Evolutionary conservation across 495 filamentous ascomycete species (phyloP).

Genomic region (Chaetomidium leptoderma): DNA sequence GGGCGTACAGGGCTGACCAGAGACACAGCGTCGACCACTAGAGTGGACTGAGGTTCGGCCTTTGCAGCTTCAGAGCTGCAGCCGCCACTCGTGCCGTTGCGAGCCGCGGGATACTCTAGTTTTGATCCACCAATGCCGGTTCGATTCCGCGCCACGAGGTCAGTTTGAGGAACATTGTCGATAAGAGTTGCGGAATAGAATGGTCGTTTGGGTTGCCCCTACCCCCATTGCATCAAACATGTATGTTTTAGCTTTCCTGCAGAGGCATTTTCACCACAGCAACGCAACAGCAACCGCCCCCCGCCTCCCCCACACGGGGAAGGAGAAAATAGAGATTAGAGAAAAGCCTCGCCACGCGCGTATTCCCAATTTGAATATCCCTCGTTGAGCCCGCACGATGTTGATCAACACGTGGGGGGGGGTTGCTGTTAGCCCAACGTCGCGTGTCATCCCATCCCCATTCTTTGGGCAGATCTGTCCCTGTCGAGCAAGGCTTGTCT

Average conservation of each 20-base stretch:
- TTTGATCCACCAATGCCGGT: conserved; percentile 16
- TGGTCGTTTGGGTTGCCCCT: not conserved
- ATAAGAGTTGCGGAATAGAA: no score
- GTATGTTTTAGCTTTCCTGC: conserved; percentile 12
- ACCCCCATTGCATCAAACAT: not conserved
- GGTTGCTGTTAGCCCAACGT: not conserved
- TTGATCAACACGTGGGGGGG: not conserved
- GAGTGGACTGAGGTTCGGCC: not conserved
- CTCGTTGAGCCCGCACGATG: not conserved
- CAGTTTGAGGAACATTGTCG: not conserved
- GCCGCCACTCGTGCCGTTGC: not conserved
- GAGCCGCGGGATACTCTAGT: not conserved
- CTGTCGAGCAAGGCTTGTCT: not conserved
- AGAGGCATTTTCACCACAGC: conserved; percentile 13
- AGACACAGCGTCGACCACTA: conserved; percentile 30
- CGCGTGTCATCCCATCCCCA: not conserved
- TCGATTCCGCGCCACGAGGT: conserved; percentile 15
- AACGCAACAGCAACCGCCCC: no score
- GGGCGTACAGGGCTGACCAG: conserved; percentile 22
- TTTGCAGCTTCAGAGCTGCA: conserved; percentile 5
- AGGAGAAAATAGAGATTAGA: not conserved
- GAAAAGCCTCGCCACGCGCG: conserved; percentile 5
- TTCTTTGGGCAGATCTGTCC: not conserved
- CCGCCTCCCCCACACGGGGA: not conserved
- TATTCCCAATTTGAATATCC: not conserved